A percentile compares a stretch with the other conserved stretches of the same genome.
phyloP scores from a whole-genome alignment of 371 early-diverging fungal species.

The Mucor mucedo region DNA sequence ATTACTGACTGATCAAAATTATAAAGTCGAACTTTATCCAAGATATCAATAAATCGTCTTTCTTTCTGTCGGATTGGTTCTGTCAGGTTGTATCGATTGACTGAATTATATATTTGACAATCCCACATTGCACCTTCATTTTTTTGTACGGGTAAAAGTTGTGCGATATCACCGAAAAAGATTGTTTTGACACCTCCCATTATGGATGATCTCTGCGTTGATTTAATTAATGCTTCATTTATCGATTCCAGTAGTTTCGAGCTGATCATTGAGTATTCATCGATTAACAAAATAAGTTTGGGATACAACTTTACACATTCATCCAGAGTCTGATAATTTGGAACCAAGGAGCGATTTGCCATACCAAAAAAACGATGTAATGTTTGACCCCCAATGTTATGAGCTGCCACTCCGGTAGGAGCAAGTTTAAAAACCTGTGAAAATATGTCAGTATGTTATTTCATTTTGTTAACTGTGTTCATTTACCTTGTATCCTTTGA shows the following conservation, averaged over 20 bases:
- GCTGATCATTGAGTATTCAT: slow-evolving; percentile 12
- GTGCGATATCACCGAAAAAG: slow-evolving; percentile 9
- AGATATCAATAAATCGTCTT: neutral
- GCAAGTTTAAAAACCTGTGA: slow-evolving; percentile 7
- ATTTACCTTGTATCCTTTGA: slow-evolving; percentile 5
- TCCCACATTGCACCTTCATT: slow-evolving; percentile 6
- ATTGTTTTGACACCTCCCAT: slow-evolving; percentile 7
- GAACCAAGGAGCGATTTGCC: neutral
- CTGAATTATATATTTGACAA: neutral
- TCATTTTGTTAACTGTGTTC: neutral
- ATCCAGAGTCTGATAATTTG: neutral
- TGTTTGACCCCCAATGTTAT: neutral
- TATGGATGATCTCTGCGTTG: neutral
- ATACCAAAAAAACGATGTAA: slow-evolving; percentile 6
- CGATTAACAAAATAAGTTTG: neutral
- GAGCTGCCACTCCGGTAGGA: slow-evolving; percentile 9
- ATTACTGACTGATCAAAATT: slow-evolving; percentile 5
- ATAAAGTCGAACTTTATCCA: slow-evolving; percentile 1
- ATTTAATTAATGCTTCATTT: slow-evolving; percentile 10
- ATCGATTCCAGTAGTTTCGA: slow-evolving; percentile 1
- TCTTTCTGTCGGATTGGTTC: slow-evolving; percentile 5
- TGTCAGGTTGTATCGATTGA: neutral
- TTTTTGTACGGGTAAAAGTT: neutral
- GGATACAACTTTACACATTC: slow-evolving; percentile 11
- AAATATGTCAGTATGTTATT: neutral